phyloP scores from a whole-genome alignment of 148 eudicot genomes.

The Rhododendron mucronatum region DNA sequence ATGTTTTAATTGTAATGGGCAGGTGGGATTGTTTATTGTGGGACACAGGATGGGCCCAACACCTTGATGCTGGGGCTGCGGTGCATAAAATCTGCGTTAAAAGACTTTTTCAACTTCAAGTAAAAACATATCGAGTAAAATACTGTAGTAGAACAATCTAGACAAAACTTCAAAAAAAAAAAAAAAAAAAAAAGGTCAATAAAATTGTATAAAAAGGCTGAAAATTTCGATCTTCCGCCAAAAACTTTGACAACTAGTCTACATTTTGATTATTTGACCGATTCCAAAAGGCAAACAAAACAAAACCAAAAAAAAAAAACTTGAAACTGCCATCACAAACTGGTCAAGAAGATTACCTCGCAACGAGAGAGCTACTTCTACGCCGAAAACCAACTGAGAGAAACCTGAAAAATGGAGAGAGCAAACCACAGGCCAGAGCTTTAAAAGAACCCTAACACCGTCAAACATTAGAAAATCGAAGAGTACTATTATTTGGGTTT shows the following conservation, averaged over 20 bases:
- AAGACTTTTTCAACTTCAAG: background rate
- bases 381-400: background rate
- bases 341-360: background rate
- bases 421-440: background rate
- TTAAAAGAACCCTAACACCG: background rate
- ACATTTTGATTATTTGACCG: background rate
- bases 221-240: background rate
- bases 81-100: no score
- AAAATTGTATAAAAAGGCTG: background rate
- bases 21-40: no score
- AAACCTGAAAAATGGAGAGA: background rate
- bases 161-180: background rate
- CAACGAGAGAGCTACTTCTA: background rate
- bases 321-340: background rate
- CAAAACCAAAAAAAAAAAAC: background rate
- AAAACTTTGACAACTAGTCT: background rate
- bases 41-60: no score
- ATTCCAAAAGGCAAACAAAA: background rate
- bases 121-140: background rate
- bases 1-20: no score
- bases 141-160: background rate
- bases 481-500: background rate
- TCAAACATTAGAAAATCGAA: background rate
- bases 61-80: no score
- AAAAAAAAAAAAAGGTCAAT: background rate